These are phyloP conservation scores for Hypoxylon sp. DNA, from an alignment of 2,329 filamentous ascomycete genomes.

Conservation along the genomic window DNA sequence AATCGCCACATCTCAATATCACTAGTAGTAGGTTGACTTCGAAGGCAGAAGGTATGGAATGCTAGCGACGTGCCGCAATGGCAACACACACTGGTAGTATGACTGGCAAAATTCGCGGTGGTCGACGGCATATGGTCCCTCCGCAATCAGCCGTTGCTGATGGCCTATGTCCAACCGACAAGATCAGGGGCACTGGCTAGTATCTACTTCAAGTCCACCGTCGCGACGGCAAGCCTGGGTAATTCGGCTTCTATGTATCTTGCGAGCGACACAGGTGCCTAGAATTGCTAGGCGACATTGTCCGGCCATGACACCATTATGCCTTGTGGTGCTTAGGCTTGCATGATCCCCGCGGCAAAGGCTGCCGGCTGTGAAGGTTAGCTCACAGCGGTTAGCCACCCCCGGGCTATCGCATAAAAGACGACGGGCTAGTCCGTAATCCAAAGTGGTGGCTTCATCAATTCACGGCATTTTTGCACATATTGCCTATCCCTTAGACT, in stretches of 20 bases:
- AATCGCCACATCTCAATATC: constrained; percentile 12
- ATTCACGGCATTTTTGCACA: neutral
- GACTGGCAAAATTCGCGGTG: constrained; percentile 1
- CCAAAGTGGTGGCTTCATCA: neutral
- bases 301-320: constrained; percentile 4
- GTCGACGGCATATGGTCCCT: constrained; percentile 7
- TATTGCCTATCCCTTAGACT: no score
- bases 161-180: neutral
- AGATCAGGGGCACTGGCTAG: neutral
- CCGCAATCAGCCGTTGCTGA: constrained; percentile 1
- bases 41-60: constrained; percentile 3
- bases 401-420: neutral
- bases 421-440: neutral
- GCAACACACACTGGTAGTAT: neutral
- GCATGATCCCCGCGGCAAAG: neutral
- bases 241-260: neutral
- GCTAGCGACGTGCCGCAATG: neutral
- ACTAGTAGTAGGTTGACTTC: neutral
- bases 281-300: neutral
- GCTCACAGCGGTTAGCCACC: neutral
- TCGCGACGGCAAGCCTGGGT: neutral
- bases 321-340: constrained; percentile 1
- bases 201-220: constrained; percentile 2
- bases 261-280: neutral
- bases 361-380: neutral